Evolutionary conservation across 441 rosid species (phyloP).

Genomic region (Croton laevigatus): DNA sequence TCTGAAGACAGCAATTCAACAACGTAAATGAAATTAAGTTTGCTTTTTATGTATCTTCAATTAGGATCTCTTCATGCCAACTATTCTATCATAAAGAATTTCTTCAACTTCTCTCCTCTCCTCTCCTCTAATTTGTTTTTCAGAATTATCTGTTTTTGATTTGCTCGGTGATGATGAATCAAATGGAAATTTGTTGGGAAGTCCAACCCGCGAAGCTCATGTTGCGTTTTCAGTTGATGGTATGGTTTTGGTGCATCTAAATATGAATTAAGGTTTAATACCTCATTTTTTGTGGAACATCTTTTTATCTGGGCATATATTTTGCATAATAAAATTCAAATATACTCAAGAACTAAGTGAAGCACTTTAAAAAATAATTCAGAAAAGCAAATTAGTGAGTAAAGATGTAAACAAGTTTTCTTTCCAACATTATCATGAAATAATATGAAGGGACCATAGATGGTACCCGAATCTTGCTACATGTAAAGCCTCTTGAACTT

Average conservation of each 20-base stretch:
- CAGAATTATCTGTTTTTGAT: conserved; percentile 69
- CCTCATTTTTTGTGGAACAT: conserved; percentile 2
- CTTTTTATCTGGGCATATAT: neutral
- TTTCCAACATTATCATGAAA: neutral
- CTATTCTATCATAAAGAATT: neutral
- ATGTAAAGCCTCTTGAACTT: neutral
- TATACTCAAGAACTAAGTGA: neutral
- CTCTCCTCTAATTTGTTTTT: conserved; percentile 22
- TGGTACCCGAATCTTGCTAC: neutral
- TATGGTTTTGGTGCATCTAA: conserved; percentile 26
- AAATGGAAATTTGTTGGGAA: conserved; percentile 33
- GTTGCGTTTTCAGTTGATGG: conserved; percentile 89
- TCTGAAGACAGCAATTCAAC: conserved; percentile 39
- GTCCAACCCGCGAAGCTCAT: conserved; percentile 57
- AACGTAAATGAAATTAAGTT: conserved; percentile 36
- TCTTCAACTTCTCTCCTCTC: neutral
- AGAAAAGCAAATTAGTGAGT: neutral
- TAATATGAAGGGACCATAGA: neutral
- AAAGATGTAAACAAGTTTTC: neutral
- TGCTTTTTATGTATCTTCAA: conserved; percentile 1
- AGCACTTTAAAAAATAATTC: neutral
- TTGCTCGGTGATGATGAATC: conserved; percentile 63
- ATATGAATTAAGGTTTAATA: conserved; percentile 2
- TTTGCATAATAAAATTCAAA: neutral
- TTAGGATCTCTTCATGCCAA: neutral